These are phyloP conservation scores for Naganishia onofrii DNA, from an alignment of 768 basidiomycete genomes.

Conservation along the genomic window DNA sequence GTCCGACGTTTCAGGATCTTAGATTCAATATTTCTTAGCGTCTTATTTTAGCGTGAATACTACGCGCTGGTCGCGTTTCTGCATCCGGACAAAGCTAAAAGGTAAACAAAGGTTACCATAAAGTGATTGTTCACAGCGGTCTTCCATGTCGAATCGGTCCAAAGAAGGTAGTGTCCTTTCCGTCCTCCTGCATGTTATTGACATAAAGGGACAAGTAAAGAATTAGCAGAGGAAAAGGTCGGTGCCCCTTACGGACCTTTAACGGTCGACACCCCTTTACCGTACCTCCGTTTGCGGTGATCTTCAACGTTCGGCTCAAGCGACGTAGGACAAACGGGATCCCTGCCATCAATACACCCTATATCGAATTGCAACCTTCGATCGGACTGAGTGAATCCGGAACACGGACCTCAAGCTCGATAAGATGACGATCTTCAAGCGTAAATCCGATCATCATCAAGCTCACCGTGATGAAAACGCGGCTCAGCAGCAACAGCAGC, in stretches of 20 bases:
- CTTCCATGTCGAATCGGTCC: background rate
- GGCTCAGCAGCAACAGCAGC: slow-evolving; percentile 8
- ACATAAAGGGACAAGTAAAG: slow-evolving; percentile 11
- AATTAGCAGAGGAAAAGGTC: background rate
- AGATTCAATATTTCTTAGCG: background rate
- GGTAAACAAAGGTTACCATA: background rate
- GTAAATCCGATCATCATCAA: slow-evolving; percentile 27
- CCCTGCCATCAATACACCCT: background rate
- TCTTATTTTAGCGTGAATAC: background rate
- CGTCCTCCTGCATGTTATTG: background rate
- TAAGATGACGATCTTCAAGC: slow-evolving; percentile 25
- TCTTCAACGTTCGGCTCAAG: background rate
- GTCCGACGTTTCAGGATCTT: background rate
- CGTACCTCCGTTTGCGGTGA: background rate
- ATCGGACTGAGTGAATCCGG: background rate
- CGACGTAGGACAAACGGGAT: background rate
- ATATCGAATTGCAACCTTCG: background rate
- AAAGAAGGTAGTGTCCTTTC: background rate
- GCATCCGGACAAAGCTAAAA: background rate
- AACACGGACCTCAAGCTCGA: background rate
- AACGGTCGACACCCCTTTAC: slow-evolving; percentile 11
- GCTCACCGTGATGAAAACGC: slow-evolving; percentile 8
- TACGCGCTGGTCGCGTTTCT: background rate
- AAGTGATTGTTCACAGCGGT: background rate
- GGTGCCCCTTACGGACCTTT: background rate